These are phyloP conservation scores for Dalbergia cultrata DNA, from an alignment of 306 rosid species.

Conservation along the genomic window DNA sequence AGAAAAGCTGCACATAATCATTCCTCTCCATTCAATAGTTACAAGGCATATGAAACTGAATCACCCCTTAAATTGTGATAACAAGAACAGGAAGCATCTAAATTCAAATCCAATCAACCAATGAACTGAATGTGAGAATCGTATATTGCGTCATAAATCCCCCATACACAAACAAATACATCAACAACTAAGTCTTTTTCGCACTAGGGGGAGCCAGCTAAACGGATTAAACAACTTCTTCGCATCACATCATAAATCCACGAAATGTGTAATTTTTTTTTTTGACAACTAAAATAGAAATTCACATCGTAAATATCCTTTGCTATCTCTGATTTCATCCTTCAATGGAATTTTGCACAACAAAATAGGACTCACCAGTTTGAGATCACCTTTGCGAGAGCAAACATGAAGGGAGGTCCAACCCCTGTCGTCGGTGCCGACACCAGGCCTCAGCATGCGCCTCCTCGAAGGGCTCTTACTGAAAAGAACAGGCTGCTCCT, in stretches of 20 bases:
- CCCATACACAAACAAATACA: neutral
- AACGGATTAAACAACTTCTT: too few relatives aligned
- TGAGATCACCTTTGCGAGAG: constrained; percentile 81
- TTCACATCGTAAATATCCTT: neutral
- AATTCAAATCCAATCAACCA: constrained; percentile 27
- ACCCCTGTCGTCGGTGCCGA: constrained; percentile 83
- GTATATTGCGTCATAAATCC: neutral
- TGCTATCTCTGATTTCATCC: neutral
- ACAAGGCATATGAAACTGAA: neutral
- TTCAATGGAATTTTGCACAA: neutral
- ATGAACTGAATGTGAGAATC: neutral
- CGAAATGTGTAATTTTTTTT: too few relatives aligned
- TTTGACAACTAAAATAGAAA: neutral
- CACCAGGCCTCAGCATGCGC: constrained; percentile 61
- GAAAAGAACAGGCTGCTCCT: constrained; percentile 47
- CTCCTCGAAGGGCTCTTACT: constrained; percentile 67
- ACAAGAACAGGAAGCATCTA: neutral
- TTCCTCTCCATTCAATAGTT: neutral
- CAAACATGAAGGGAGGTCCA: constrained; percentile 87
- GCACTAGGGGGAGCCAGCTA: too few relatives aligned
- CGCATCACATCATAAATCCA: neutral
- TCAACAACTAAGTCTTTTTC: neutral
- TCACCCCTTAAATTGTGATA: neutral
- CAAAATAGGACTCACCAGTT: constrained; percentile 50
- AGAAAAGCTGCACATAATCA: neutral